Evolutionary conservation across 2,329 filamentous ascomycete species (phyloP).

Genomic region (Monilinia aucupariae): DNA sequence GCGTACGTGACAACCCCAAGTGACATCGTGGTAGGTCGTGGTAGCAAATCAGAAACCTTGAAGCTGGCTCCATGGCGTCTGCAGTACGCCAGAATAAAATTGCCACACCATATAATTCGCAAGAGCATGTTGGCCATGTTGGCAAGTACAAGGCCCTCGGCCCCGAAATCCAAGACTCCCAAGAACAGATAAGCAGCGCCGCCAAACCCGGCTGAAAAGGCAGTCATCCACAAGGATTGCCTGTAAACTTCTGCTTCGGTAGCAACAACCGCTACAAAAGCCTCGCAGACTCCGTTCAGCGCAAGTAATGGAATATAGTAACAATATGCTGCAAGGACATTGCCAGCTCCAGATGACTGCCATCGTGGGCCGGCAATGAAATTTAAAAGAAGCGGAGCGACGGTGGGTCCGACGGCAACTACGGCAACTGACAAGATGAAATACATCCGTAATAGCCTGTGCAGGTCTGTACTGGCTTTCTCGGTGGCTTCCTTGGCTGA

Average conservation of each 20-base stretch:
- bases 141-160: slow-evolving; percentile 74
- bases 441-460: slow-evolving; percentile 66
- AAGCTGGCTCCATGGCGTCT: slow-evolving; percentile 41
- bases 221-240: slow-evolving; percentile 80
- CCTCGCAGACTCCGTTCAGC: slow-evolving; percentile 85
- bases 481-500: slow-evolving; percentile 33
- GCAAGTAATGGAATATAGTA: slow-evolving; percentile 92
- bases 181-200: slow-evolving; percentile 70
- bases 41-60: slow-evolving; percentile 40
- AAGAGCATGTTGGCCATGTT: slow-evolving; percentile 88
- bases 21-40: slow-evolving; percentile 41
- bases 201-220: slow-evolving; percentile 73
- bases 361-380: slow-evolving; percentile 74
- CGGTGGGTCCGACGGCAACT: slow-evolving; percentile 65
- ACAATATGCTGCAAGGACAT: slow-evolving; percentile 74
- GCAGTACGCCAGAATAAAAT: slow-evolving; percentile 67
- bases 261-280: slow-evolving; percentile 86
- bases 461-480: slow-evolving; percentile 49
- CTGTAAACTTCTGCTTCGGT: slow-evolving; percentile 65
- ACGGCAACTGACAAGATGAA: slow-evolving; percentile 65
- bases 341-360: slow-evolving; percentile 65
- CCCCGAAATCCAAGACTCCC: slow-evolving; percentile 62
- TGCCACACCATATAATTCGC: slow-evolving; percentile 72
- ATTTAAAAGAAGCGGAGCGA: slow-evolving; percentile 67
- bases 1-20: slow-evolving; percentile 43